Percentiles rank a stretch among this genome's conserved stretches.
Evolutionary conservation across 345 rosid species (phyloP).

Genomic region (Citrus trifoliata): DNA sequence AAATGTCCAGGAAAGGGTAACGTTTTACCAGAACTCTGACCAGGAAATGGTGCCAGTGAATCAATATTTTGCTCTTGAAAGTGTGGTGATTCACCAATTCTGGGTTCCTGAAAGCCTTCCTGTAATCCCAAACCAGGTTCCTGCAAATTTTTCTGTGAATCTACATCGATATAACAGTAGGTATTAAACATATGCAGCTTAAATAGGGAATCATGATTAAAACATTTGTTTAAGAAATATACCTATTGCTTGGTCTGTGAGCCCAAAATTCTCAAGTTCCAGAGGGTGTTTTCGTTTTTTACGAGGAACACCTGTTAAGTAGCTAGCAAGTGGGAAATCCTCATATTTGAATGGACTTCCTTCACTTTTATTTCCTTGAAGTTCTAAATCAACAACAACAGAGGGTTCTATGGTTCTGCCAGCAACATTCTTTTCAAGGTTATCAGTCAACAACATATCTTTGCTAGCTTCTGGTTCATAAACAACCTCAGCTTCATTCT

Average conservation of each 20-base stretch:
- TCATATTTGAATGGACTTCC: background rate
- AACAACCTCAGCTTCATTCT: background rate
- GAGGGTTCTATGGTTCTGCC: background rate
- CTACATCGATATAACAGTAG: background rate
- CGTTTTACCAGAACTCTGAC: background rate
- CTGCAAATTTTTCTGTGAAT: background rate
- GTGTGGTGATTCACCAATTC: background rate
- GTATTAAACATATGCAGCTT: background rate
- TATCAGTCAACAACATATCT: background rate
- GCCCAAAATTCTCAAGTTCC: background rate
- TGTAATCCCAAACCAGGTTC: background rate
- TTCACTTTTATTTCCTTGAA: background rate
- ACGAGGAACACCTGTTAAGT: background rate
- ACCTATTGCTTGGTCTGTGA: background rate
- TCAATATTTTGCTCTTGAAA: background rate
- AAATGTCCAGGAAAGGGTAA: background rate
- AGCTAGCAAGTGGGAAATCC: background rate
- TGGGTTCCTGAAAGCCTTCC: background rate
- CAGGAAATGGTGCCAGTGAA: background rate
- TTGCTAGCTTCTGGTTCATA: background rate
- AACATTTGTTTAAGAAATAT: background rate
- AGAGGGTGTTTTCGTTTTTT: background rate
- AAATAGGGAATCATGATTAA: background rate
- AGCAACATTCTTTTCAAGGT: background rate
- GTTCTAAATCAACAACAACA: background rate